These are phyloP conservation scores for Penicillium simplicissimum DNA, from an alignment of 495 filamentous ascomycete genomes.

Conservation along the genomic window DNA sequence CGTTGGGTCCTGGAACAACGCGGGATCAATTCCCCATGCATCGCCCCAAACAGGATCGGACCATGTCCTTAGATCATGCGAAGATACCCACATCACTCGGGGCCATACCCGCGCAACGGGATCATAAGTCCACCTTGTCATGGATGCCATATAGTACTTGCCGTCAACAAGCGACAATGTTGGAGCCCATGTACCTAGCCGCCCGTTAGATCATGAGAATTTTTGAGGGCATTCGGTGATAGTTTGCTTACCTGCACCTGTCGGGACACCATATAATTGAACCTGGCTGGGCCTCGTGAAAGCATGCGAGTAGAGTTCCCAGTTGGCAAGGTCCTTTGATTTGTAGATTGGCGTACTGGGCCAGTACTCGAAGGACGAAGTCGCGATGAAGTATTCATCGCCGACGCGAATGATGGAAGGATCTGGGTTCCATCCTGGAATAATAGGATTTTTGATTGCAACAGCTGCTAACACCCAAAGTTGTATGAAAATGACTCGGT, in stretches of 20 bases:
- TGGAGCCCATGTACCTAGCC: not conserved
- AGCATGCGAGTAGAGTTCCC: not conserved
- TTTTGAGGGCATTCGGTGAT: not conserved
- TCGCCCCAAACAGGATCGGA: not conserved
- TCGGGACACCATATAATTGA: not conserved
- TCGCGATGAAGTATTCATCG: not conserved
- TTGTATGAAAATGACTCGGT: not conserved
- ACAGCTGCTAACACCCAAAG: not conserved
- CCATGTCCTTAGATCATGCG: not conserved
- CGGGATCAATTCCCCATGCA: not conserved
- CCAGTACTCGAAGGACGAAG: slow-evolving; percentile 1
- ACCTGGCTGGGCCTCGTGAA: not conserved
- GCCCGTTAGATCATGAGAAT: not conserved
- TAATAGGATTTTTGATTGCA: not conserved
- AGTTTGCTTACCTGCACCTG: not conserved
- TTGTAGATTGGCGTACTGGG: not conserved
- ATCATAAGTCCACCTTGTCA: not conserved
- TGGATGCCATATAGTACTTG: not conserved
- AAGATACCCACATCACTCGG: not conserved
- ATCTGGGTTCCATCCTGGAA: not conserved
- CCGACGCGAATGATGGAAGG: not conserved
- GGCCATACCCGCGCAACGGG: not conserved
- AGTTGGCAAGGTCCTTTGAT: not conserved
- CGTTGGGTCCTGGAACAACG: not conserved
- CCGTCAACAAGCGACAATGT: not conserved